Conservation (phyloP, 257 asterid species). For the Penstemon barbatus region DNA sequence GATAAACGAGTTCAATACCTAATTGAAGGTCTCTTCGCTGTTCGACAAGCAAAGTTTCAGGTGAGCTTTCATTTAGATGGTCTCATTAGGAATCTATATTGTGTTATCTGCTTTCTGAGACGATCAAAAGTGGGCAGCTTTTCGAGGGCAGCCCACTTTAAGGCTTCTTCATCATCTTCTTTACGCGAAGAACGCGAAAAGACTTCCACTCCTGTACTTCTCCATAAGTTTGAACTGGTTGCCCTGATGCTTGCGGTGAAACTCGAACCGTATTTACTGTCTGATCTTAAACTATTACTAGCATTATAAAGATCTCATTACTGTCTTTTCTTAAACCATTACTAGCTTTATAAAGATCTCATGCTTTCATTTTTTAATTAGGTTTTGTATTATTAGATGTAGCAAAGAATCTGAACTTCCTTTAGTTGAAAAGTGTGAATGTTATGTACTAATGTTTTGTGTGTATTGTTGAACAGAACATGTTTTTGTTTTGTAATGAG, state of each 20-base stretch:
- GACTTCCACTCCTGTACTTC: too few relatives aligned
- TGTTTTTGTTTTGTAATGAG: background rate
- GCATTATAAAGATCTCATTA: constrained; percentile 35
- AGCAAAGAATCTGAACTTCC: background rate
- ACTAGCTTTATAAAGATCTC: constrained; percentile 34
- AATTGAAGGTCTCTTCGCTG: too few relatives aligned
- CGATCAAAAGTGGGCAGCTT: constrained; percentile 68
- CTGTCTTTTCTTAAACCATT: background rate
- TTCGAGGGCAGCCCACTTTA: constrained; percentile 81
- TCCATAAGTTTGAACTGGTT: too few relatives aligned
- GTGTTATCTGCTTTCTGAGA: too few relatives aligned
- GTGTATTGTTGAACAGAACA: too few relatives aligned
- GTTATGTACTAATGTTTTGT: too few relatives aligned
- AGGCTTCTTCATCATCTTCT: constrained; percentile 75
- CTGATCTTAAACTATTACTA: constrained; percentile 41
- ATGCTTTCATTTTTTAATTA: constrained; percentile 23
- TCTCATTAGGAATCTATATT: too few relatives aligned
- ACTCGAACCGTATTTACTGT: constrained; percentile 21
- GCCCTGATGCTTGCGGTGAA: constrained; percentile 33
- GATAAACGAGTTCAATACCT: too few relatives aligned
- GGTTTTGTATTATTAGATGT: background rate
- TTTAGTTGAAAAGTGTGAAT: too few relatives aligned
- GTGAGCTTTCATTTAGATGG: too few relatives aligned
- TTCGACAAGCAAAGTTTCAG: too few relatives aligned
- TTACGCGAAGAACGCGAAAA: constrained; percentile 54